Evolutionary conservation across 306 rosid species (phyloP).

Genomic region (Cicer judaicum): DNA sequence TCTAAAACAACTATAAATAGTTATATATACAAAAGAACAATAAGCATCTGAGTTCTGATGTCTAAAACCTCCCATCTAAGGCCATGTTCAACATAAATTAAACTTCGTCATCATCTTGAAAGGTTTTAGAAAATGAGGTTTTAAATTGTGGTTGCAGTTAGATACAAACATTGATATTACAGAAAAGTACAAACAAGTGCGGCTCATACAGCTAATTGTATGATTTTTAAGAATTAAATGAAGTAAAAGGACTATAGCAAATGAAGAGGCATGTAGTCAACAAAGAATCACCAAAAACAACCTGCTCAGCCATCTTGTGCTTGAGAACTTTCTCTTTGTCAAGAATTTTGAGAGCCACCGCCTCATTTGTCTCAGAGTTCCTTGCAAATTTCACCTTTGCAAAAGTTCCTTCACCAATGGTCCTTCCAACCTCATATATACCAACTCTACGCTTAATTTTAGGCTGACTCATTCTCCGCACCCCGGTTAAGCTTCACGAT

Average conservation of each 20-base stretch:
- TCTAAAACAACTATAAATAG: too few species aligned
- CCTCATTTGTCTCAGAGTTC: constrained; percentile 76
- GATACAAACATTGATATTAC: not conserved
- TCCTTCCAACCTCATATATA: constrained; percentile 92
- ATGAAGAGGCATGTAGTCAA: too few species aligned
- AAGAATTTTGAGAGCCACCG: constrained; percentile 90
- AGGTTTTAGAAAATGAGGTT: too few species aligned
- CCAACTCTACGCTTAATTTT: constrained; percentile 90
- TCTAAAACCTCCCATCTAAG: too few species aligned
- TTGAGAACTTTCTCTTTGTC: constrained; percentile 97
- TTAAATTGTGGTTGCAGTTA: not conserved
- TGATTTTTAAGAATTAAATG: not conserved
- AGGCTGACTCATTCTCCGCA: constrained; percentile 73
- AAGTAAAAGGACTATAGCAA: not conserved
- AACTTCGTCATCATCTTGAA: too few species aligned
- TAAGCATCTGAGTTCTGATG: too few species aligned
- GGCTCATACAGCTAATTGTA: not conserved
- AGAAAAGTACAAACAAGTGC: not conserved
- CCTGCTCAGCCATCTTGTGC: constrained; percentile 99
- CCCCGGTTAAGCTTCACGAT: constrained; percentile 32
- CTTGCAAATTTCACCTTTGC: constrained; percentile 94
- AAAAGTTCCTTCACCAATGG: constrained; percentile 97
- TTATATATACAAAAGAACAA: too few species aligned
- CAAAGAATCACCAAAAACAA: constrained; percentile 46
- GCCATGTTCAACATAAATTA: too few species aligned